phyloP scores from a whole-genome alignment of 2,329 filamentous ascomycete species.

The Colletotrichum camelliae region DNA sequence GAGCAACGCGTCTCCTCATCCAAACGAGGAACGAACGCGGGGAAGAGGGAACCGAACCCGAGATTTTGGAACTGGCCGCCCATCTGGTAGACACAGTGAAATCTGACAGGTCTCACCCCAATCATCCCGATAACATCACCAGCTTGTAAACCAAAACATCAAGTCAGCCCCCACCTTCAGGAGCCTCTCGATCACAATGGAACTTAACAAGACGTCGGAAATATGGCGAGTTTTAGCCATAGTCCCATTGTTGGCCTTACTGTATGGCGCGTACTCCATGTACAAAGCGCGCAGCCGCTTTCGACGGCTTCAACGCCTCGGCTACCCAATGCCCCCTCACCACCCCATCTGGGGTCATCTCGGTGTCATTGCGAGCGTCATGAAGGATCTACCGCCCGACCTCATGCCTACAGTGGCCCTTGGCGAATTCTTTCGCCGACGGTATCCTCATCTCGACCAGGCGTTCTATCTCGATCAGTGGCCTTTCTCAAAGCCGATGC shows the following conservation, averaged over 20 bases:
- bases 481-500: not conserved
- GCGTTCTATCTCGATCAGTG: not conserved
- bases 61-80: not conserved
- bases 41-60: not conserved
- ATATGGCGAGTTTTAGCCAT: not conserved
- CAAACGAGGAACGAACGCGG: not conserved
- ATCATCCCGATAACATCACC: not conserved
- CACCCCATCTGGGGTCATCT: not conserved
- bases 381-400: not conserved
- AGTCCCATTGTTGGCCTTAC: not conserved
- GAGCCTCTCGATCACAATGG: not conserved
- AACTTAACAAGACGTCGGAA: not conserved
- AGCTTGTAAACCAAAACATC: not conserved
- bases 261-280: not conserved
- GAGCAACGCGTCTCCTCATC: not conserved
- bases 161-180: not conserved
- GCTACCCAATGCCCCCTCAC: constrained; percentile 1
- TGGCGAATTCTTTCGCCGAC: not conserved
- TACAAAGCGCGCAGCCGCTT: not conserved
- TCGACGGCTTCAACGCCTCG: not conserved
- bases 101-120: not conserved
- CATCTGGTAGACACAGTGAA: not conserved
- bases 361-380: not conserved
- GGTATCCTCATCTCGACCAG: not conserved
- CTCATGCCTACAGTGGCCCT: not conserved